These are phyloP conservation scores for Kluyveromyces starmeri DNA, from an alignment of 805 yeast genomes.

Conservation along the genomic window DNA sequence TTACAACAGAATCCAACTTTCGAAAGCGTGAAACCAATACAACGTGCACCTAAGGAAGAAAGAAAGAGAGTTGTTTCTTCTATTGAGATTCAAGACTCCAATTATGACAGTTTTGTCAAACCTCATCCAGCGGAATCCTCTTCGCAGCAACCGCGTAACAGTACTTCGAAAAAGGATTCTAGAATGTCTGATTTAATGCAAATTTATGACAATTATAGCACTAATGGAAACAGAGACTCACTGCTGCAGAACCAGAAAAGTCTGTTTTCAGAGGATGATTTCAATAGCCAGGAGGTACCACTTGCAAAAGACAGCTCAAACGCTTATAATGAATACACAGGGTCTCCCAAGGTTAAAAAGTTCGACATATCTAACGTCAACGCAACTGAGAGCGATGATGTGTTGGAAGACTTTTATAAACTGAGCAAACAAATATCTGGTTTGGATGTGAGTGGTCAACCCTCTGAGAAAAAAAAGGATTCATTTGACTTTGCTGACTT, in stretches of 20 bases:
- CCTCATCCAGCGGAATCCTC: neutral
- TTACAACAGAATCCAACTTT: conserved; percentile 1
- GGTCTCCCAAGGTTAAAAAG: conserved; percentile 14
- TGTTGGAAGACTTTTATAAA: conserved; percentile 14
- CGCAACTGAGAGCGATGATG: conserved; percentile 17
- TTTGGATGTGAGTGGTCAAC: conserved; percentile 5
- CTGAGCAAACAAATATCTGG: conserved; percentile 11
- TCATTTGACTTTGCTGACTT: conserved; percentile 10
- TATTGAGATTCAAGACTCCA: conserved; percentile 10
- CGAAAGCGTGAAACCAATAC: too few species aligned
- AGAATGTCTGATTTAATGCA: conserved; percentile 13
- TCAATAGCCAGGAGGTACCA: neutral
- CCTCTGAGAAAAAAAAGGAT: conserved; percentile 4
- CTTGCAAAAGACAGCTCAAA: conserved; percentile 9
- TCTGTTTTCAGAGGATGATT: neutral
- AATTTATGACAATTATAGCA: conserved; percentile 11
- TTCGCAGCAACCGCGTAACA: neutral
- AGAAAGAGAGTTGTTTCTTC: conserved; percentile 3
- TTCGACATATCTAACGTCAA: conserved; percentile 20
- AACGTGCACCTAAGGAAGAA: neutral
- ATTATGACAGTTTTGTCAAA: conserved; percentile 7
- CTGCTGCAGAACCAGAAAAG: neutral
- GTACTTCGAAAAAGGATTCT: neutral
- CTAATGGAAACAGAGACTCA: neutral
- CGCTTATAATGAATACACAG: conserved; percentile 23